Evolutionary conservation across 352 stramenopile species (phyloP).

Genomic region (Phytophthora vignae): DNA sequence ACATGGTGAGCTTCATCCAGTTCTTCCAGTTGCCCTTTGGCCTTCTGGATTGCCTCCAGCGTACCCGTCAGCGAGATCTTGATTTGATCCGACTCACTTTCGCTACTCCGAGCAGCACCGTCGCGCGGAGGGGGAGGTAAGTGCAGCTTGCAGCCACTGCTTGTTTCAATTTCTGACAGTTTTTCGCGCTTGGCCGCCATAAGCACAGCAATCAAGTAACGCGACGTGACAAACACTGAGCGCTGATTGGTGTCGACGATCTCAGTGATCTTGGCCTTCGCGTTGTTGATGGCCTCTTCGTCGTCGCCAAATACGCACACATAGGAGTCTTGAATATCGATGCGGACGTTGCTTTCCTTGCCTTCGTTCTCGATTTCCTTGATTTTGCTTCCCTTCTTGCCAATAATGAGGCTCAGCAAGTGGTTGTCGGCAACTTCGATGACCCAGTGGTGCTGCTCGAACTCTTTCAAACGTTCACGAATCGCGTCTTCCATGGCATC

Average conservation of each 20-base stretch:
- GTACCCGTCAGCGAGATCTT: slow-evolving; percentile 76
- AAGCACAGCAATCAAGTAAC: slow-evolving; percentile 67
- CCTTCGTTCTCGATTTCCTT: slow-evolving; percentile 73
- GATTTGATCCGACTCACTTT: slow-evolving; percentile 51
- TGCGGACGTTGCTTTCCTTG: slow-evolving; percentile 55
- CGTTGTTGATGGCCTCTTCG: slow-evolving; percentile 50
- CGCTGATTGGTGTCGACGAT: slow-evolving; percentile 81
- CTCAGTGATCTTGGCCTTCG: slow-evolving; percentile 64
- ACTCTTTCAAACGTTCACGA: slow-evolving; percentile 59
- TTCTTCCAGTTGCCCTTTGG: slow-evolving; percentile 64
- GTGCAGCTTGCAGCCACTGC: slow-evolving; percentile 65
- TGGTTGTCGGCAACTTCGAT: slow-evolving; percentile 65
- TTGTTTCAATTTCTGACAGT: slow-evolving; percentile 69
- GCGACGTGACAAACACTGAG: slow-evolving; percentile 69
- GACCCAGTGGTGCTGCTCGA: slow-evolving; percentile 68
- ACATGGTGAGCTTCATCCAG: slow-evolving; percentile 73
- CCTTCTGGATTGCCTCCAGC: slow-evolving; percentile 63
- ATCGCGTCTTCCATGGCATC: slow-evolving; percentile 69
- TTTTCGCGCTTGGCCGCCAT: slow-evolving; percentile 82
- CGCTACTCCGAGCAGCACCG: slow-evolving; percentile 28
- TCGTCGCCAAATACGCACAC: slow-evolving; percentile 77
- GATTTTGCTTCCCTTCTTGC: slow-evolving; percentile 84
- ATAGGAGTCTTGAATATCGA: slow-evolving; percentile 73
- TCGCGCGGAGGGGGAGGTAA: slow-evolving; percentile 46
- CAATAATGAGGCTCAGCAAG: slow-evolving; percentile 80